Conservation (phyloP, 441 rosid species). For the Populus hybrid region DNA sequence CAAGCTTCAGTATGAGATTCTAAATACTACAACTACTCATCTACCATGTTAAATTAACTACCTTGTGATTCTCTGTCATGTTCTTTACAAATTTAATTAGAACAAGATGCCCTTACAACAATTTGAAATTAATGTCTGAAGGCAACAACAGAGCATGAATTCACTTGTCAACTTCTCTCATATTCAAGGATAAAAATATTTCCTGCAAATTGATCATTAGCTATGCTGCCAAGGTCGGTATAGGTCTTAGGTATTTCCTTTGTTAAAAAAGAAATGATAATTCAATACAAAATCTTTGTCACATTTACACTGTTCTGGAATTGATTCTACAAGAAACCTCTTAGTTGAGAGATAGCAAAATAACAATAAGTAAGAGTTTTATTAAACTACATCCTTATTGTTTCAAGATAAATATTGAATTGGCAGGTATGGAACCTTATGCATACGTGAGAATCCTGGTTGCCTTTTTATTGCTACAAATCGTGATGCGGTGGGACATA, state of each 20-base stretch:
- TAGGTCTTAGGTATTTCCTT: not conserved
- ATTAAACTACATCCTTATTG: not conserved
- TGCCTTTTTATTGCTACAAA: constrained; percentile 91
- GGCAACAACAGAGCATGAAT: not conserved
- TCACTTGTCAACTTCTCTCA: not conserved
- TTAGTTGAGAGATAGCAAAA: not conserved
- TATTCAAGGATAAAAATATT: not conserved
- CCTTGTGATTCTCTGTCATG: not conserved
- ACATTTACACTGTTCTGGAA: not conserved
- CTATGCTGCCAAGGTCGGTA: not conserved
- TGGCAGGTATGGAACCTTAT: constrained; percentile 80
- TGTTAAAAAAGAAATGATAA: not conserved
- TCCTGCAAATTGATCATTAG: not conserved
- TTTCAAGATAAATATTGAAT: not conserved
- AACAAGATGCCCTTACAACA: not conserved
- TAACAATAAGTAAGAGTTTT: not conserved
- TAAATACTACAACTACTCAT: constrained; percentile 9
- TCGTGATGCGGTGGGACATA: constrained; percentile 82
- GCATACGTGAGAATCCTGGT: constrained; percentile 87
- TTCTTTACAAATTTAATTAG: not conserved
- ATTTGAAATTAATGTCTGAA: not conserved
- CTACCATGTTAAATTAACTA: constrained; percentile 1
- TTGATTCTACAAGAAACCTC: not conserved
- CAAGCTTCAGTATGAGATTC: constrained; percentile 81
- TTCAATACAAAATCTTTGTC: not conserved